Evolutionary conservation across 139 green algal genomes (phyloP), one percentile per base, ranked within the genome.

Genomic region (Gonium pectorale): DNA sequence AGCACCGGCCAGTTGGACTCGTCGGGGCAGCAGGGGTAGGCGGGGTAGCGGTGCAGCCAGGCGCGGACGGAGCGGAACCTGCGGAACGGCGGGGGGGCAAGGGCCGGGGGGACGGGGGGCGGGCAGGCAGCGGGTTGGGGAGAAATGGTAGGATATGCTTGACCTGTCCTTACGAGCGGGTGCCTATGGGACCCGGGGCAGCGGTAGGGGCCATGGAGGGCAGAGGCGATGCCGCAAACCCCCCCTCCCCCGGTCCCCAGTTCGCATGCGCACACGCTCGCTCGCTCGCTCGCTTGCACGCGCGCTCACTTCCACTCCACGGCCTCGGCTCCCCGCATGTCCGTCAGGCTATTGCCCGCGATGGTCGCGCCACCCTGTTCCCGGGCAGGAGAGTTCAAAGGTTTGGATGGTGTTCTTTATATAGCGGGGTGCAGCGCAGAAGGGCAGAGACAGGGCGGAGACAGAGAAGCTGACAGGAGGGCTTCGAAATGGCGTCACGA

Each of bases 21-120:
- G 17, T 79, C 70, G 13, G 70, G 70, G 70, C 70, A 79, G 70
- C 70, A 79, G 70, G 70, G 46, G 70, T 63, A 63, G 46, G 44
- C 70, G 31, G 70, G 70, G 46, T 79, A 79, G 70, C 26, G 44
- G 70, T 79, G 70, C 4, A 79, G 11, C 62, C 62, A 68, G 8
- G 62, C 40, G 29, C 41, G 8, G 62, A 68, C 62, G 8, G 9
- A 22, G 62, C 21, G 17, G 62, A 68, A 68, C 62, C 62, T 68
- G 62, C 56, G 56, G 21, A 64, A 11, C 11, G 56, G 21, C 15
- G 21, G 21, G 15, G 56, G 56, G 56, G 56, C 56, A 54, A 11
- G 11, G 46, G 13, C 13, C 46, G 46, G 46, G 13, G 46, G 13
- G 15, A 54, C 13, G 13, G 46, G 13, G 46, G 15, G 46, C 13